Percentiles rank a stretch among this genome's conserved stretches.
Evolutionary conservation across 257 asterid species (phyloP).

Genomic region (Nicotiana noctiflora): DNA sequence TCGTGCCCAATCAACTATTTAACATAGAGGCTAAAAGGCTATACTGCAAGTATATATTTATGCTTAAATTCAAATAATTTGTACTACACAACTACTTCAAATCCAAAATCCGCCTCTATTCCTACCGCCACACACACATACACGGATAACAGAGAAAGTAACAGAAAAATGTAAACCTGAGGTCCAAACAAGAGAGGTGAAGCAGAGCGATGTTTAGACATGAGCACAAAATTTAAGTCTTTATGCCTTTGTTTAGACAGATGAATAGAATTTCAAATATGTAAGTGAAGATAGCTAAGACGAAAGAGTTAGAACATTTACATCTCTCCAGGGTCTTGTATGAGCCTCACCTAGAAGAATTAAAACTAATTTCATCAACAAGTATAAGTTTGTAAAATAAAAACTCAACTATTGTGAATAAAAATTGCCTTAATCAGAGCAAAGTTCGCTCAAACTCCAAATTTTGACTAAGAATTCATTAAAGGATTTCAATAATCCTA

Average conservation of each 20-base stretch:
- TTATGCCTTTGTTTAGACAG: not conserved
- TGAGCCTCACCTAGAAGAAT: not conserved
- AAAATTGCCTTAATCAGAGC: not conserved
- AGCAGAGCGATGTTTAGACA: constrained; percentile 35
- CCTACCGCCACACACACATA: not conserved
- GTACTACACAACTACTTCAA: not conserved
- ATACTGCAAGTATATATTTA: not conserved
- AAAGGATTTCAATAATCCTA: not conserved
- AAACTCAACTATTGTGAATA: not conserved
- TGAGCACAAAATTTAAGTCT: not conserved
- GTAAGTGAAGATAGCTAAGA: not conserved
- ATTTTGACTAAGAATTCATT: not conserved
- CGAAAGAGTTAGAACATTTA: not conserved
- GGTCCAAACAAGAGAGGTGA: constrained; percentile 55
- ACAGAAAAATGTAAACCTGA: constrained; percentile 36
- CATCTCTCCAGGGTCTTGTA: not conserved
- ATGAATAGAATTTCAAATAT: not conserved
- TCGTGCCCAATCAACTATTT: too few species aligned
- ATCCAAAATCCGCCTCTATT: not conserved
- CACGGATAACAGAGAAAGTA: not conserved
- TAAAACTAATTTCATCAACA: not conserved
- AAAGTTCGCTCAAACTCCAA: not conserved
- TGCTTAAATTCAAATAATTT: not conserved
- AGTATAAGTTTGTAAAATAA: not conserved
- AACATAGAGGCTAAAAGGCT: not conserved